Evolutionary conservation across 192 early-diverging fungal species (phyloP), one percentile per base, ranked within the genome.

Genomic region (Rhizophagus sp.): DNA sequence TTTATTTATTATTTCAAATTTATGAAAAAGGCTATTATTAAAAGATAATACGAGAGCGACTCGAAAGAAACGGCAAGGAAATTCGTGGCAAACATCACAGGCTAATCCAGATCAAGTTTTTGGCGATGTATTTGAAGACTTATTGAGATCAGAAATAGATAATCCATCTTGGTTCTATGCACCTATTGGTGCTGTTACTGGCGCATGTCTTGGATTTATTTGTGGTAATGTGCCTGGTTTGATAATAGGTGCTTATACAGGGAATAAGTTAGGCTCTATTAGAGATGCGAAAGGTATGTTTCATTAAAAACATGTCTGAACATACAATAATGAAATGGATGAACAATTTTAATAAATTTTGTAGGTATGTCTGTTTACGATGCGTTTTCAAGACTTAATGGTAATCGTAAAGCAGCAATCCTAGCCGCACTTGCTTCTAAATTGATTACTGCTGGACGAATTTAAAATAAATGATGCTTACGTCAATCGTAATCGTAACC

Each of bases 71-170:
- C 72, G 76, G 22, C 27, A 52, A 24, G 41, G 30, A 9, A 83
- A 77, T 66, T 24, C 80, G n/a, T 57, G 76, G 17, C 70, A 72
- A 10, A 25, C 64, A 22, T 62, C 65, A 11, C 85, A 83, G 34
- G 83, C 91, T 0, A 86, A 95, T 78, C 86, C 95, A 2, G 83
- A 90, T 10, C 39, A 79, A 33, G 83, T 95, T 62, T 96, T 96
- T 85, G 92, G 92, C 25, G 85, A 88, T 27, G 93, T 94, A 57
- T 95, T 96, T 85, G 93, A 95, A 73, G 94, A 96, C 68, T 82
- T 96, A n/a, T 81, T 96, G 74, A 86, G 90, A 24, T 90, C 94
- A 0, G 90, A 94, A 76, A 89, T 94, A 2, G 77, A 85, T 62
- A 81, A 90, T 77, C 90, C 91, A 15, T 49, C 62, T n/a, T 86